Evolutionary conservation across 2,329 filamentous ascomycete genomes (phyloP).

Genomic region (Chaetomium globosum): DNA sequence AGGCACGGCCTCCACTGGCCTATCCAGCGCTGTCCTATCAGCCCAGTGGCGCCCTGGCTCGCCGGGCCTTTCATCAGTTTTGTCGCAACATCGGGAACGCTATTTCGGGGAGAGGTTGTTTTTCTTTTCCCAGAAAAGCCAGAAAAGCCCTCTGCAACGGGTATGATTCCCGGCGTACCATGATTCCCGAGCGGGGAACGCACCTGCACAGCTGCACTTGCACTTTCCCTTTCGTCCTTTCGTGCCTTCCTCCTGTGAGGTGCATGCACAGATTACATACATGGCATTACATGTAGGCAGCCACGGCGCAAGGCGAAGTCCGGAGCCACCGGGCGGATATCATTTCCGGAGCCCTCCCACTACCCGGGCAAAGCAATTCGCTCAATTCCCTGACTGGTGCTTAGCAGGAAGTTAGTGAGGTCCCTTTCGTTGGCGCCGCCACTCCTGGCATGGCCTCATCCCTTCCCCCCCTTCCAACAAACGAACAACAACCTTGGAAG

Average conservation of each 20-base stretch:
- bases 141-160: conserved; percentile 3
- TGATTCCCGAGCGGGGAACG: not conserved
- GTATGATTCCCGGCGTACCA: conserved; percentile 8
- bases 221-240: not conserved
- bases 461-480: not conserved
- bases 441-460: conserved; percentile 8
- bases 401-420: not conserved
- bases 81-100: conserved; percentile 18
- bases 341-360: conserved; percentile 17
- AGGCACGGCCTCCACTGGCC: conserved; percentile 13
- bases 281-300: not conserved
- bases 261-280: not conserved
- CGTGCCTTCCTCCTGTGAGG: not conserved
- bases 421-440: conserved; percentile 6
- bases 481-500: conserved; percentile 4
- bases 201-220: not conserved
- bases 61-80: not conserved
- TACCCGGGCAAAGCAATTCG: not conserved
- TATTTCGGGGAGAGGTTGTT: conserved; percentile 21
- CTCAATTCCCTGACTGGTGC: conserved; percentile 21
- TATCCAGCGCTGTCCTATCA: conserved; percentile 3
- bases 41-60: not conserved
- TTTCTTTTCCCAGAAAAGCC: not conserved
- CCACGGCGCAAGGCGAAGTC: not conserved
- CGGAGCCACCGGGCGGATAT: conserved; percentile 12